Base-by-base conservation (phyloP, 495 filamentous ascomycete species). In the Aspergillus kassunensis region DNA sequence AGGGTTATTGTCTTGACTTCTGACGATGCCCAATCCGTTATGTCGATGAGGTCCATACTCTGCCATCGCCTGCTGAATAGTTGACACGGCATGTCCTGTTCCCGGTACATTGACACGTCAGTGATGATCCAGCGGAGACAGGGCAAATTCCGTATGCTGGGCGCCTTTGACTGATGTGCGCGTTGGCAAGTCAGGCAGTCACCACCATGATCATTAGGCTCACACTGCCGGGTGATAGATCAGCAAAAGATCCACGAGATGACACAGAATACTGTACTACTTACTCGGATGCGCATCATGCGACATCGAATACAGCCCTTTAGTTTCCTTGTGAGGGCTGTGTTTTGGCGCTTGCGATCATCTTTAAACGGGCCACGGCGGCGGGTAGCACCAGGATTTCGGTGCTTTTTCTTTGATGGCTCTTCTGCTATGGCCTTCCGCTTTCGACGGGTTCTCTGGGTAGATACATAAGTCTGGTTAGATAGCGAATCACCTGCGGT, bases 361-460 rank as follows among this genome's bases (percentile, higher is more conserved):
- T 53, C 51, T 30, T 53, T 53, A 33, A 53, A 53, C 16, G 51
- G 51, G 24, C 51, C 51, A 36, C 51, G 51, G 10, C 51, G 51
- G 25, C 43, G 51, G 24, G 29, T 23, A 10, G 40, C 34, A 2
- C 40, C 39, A 10, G 51, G 6, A 18, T 46, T 53, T 21, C 51
- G 33, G 11, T 39, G 40, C 33, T 45, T 44, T n/a, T 18, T 53
- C 34, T 46, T 53, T 10, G 42, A 6, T 11, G 43, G 15, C 13
- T 44, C 24, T 33, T 39, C 33, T 20, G 24, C 34, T 41, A 35
- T 41, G 12, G 24, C 12, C 21, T 53, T 44, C 16, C 51, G 42
- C 13, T 46, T 53, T 13, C 51, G 42, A 31, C 51, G 42, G 25
- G 43, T 53, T 39, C 51, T 45, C 51, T 53, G 43, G 35, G 15